These are phyloP conservation scores for Candida piceae DNA, from an alignment of 805 yeast species.

Conservation along the genomic window DNA sequence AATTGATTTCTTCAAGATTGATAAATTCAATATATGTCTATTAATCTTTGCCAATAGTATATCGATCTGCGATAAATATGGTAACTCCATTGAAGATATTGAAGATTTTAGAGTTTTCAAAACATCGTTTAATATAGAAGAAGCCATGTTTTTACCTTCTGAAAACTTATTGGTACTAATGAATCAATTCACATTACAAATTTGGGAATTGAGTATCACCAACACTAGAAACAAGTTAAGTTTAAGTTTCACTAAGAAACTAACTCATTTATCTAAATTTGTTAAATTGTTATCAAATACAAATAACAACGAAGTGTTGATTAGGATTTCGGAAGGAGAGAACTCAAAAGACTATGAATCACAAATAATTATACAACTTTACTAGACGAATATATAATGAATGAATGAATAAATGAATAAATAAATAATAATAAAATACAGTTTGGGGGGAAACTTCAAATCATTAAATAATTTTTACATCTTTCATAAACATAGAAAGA, in stretches of 20 bases:
- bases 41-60: not conserved
- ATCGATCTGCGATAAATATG: not conserved
- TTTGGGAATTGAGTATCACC: not conserved
- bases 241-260: not conserved
- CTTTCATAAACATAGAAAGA: slow-evolving; percentile 93
- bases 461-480: slow-evolving; percentile 64
- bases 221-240: not conserved
- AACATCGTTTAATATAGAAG: not conserved
- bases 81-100: not conserved
- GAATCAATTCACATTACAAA: not conserved
- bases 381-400: too few species aligned
- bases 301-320: too few species aligned
- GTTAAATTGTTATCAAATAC: not conserved
- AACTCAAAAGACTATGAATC: not conserved
- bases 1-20: slow-evolving; percentile 1
- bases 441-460: slow-evolving; percentile 28
- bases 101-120: not conserved
- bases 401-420: slow-evolving; percentile 1
- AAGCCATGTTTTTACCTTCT: not conserved
- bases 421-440: not conserved
- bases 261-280: not conserved
- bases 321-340: too few species aligned
- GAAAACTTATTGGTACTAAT: not conserved
- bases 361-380: too few species aligned
- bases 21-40: not conserved